A percentile compares a stretch with the other conserved stretches of the same genome.
phyloP scores from a whole-genome alignment of 2,329 filamentous ascomycete species.

The Penicillium sp. region DNA sequence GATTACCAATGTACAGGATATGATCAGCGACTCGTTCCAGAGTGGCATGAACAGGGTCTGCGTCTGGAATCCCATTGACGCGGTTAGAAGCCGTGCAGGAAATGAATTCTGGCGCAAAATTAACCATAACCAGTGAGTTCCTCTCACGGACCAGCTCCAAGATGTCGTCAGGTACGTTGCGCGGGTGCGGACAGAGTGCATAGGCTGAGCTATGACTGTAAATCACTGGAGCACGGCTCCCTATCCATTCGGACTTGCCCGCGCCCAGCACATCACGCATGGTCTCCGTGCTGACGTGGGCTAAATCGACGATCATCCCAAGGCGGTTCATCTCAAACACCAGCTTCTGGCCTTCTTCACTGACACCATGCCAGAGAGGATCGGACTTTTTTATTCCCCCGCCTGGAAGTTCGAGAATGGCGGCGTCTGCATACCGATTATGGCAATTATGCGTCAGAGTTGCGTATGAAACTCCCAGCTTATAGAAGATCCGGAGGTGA shows the following conservation, averaged over 20 bases:
- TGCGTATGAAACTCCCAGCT: constrained; percentile 78
- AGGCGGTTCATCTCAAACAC: constrained; percentile 90
- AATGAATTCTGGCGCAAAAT: constrained; percentile 80
- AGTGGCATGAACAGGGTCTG: constrained; percentile 66
- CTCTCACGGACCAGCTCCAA: constrained; percentile 70
- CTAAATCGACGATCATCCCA: constrained; percentile 89
- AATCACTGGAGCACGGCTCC: constrained; percentile 77
- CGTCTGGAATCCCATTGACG: constrained; percentile 64
- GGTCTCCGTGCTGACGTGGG: constrained; percentile 74
- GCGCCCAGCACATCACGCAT: constrained; percentile 78
- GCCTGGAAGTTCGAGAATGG: constrained; percentile 50
- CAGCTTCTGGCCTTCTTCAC: constrained; percentile 63
- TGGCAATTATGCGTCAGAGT: constrained; percentile 94
- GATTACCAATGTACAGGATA: constrained; percentile 74
- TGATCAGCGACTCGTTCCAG: constrained; percentile 75
- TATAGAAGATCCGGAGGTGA: constrained; percentile 69
- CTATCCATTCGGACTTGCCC: constrained; percentile 58
- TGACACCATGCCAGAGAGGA: constrained; percentile 61
- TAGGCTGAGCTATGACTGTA: constrained; percentile 86
- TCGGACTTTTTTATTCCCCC: constrained; percentile 37
- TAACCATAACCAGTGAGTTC: constrained; percentile 83
- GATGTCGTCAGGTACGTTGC: constrained; percentile 85
- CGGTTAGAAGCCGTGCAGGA: constrained; percentile 64
- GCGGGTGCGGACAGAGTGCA: constrained; percentile 77
- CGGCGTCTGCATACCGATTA: constrained; percentile 84